Conservation (phyloP, 2,329 filamentous ascomycete genomes). For the Penicillium sp. region DNA sequence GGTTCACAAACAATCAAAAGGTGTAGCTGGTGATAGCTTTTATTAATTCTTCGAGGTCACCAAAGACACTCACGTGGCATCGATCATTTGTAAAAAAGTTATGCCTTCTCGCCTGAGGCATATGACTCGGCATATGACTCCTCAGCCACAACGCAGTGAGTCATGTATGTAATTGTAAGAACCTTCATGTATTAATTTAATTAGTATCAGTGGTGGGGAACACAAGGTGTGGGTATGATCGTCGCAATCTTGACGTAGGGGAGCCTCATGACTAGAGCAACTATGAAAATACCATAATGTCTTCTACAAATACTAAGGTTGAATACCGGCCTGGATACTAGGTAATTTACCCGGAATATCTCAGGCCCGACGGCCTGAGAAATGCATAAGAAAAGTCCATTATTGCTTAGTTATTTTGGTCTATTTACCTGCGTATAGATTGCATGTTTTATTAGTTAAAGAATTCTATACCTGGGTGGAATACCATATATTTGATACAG, state of each 20-base stretch:
- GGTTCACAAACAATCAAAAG: not conserved
- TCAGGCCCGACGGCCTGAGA: too few relatives aligned
- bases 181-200: not conserved
- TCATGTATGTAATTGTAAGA: slow-evolving; percentile 2
- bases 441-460: too few relatives aligned
- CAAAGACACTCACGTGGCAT: not conserved
- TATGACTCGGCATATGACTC: not conserved
- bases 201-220: not conserved
- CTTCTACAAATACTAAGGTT: too few relatives aligned
- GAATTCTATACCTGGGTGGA: too few relatives aligned
- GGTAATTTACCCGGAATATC: too few relatives aligned
- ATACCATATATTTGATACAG: too few relatives aligned
- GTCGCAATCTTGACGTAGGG: not conserved
- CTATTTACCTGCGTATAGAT: too few relatives aligned
- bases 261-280: too few relatives aligned
- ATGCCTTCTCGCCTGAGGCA: not conserved
- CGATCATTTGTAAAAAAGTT: not conserved
- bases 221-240: not conserved
- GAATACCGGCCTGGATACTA: too few relatives aligned
- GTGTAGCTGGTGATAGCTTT: not conserved
- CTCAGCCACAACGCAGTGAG: slow-evolving; percentile 5
- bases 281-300: too few relatives aligned
- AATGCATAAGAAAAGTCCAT: too few relatives aligned
- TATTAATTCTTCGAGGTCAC: not conserved
- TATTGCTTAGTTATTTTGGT: too few relatives aligned